phyloP scores from a whole-genome alignment of 179 eudicot species.

The Patellifolia procumbens region DNA sequence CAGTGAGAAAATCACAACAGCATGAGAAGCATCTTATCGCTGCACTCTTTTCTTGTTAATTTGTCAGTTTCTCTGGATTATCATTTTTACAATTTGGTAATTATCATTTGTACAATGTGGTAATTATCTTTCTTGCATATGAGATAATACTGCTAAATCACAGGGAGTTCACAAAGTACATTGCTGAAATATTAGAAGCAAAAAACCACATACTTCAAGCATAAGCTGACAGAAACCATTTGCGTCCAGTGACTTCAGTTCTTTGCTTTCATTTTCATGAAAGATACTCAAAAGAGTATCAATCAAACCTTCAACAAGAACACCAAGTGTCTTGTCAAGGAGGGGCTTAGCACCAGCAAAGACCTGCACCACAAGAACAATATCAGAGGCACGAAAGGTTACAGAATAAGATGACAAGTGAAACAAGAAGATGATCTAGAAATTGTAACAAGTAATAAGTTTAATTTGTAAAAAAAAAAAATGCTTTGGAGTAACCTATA shows the following conservation, averaged over 20 bases:
- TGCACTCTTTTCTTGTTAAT: too few relatives aligned
- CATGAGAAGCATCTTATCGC: neutral
- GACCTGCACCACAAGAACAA: conserved; percentile 48
- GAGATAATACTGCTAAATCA: neutral
- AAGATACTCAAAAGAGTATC: conserved; percentile 85
- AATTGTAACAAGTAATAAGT: neutral
- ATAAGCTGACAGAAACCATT: conserved; percentile 97
- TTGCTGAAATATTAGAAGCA: neutral
- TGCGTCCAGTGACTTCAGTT: conserved; percentile 75
- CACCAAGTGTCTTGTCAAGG: conserved; percentile 82
- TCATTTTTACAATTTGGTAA: too few relatives aligned
- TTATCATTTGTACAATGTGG: too few relatives aligned
- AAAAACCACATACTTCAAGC: conserved; percentile 69
- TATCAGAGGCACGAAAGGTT: neutral
- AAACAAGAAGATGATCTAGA: neutral
- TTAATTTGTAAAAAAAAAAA: neutral
- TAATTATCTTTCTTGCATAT: neutral
- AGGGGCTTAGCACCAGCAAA: conserved; percentile 95
- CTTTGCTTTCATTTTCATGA: conserved; percentile 65
- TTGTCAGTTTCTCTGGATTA: too few relatives aligned
- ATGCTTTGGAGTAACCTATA: neutral
- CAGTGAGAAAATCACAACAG: neutral
- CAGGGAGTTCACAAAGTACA: neutral
- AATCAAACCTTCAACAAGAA: conserved; percentile 90
- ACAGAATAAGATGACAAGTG: neutral